Conservation (phyloP, 2,329 filamentous ascomycete genomes). For the Bisporella sp. region DNA sequence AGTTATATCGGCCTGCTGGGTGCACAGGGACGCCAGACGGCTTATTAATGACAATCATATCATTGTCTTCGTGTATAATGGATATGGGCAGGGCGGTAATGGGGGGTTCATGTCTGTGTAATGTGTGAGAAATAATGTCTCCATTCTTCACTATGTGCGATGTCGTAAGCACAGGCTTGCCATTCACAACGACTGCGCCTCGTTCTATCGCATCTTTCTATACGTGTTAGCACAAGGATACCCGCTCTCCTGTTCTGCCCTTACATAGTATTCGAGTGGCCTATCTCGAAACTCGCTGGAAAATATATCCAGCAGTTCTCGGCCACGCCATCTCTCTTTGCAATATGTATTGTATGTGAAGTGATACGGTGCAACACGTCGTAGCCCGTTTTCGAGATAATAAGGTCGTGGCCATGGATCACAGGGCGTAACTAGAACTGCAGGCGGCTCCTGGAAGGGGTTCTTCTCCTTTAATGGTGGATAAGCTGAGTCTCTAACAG, state of each 20-base stretch:
- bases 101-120: constrained; percentile 93
- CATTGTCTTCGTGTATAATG: constrained; percentile 84
- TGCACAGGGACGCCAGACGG: constrained; percentile 93
- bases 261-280: constrained; percentile 76
- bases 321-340: constrained; percentile 87
- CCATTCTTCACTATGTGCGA: constrained; percentile 77
- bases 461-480: constrained; percentile 28
- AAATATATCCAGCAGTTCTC: constrained; percentile 80
- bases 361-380: constrained; percentile 79
- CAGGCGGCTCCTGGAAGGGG: constrained; percentile 36
- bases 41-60: constrained; percentile 95
- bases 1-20: constrained; percentile 90
- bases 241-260: constrained; percentile 18
- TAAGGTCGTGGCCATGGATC: constrained; percentile 62
- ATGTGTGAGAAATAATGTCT: constrained; percentile 83
- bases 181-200: constrained; percentile 76
- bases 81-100: constrained; percentile 74
- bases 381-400: constrained; percentile 74
- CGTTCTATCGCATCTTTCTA: constrained; percentile 69
- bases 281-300: constrained; percentile 87
- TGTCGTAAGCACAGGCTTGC: constrained; percentile 56
- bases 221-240: constrained; percentile 18
- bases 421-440: constrained; percentile 44
- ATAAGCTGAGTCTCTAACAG: constrained; percentile 16
- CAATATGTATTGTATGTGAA: constrained; percentile 93